Base-by-base conservation (phyloP, 2,329 filamentous ascomycete genomes). In the Aspergillus arachidicola region DNA sequence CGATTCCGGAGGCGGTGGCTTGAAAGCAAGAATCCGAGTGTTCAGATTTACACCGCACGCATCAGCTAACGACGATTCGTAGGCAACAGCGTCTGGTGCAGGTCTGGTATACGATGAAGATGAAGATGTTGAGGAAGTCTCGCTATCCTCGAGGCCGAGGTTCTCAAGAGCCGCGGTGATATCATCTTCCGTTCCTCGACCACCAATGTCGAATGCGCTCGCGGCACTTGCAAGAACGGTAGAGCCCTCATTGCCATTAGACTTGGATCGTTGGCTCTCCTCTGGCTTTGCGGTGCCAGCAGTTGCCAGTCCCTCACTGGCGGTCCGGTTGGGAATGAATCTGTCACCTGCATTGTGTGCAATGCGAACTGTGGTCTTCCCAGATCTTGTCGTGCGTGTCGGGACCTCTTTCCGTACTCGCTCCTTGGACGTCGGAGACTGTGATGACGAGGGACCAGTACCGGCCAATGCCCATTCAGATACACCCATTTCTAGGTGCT, bases 21-120 rank as follows among this genome's bases (percentile, higher is more conserved):
- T 99, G 86, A 97, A 99, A 64, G 95, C 92, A 58, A 99, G 90
- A 72, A 99, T 99, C 66, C 95, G 92, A 60, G 94, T 96, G 84
- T 94, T 96, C 66, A 96, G 87, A 75, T 89, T 94, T 66, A 99
- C 93, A 62, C 94, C 95, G 77, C 94, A 98, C 57, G 94, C 94
- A 69, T 89, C 90, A 53, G 94, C 94, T 53, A 98, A 84, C 3
- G 93, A 94, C 63, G 95, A 93, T 79, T 97, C 91, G 79, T 97
- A 98, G 26, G 94, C 94, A 59, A 92, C 88, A 2, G 92, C 90
- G 79, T 95, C 93, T 61, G 94, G 94, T 9, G 93, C 93, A 16
- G 92, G 90, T 66, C 93, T 92, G 55, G 89, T 85, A 79, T 93
- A 91, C 55, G 84, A 86, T 43, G 85, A 81, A 50, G 77, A 79